phyloP scores from a whole-genome alignment of 2,329 filamentous ascomycete genomes.

The Botrytis fabae region DNA sequence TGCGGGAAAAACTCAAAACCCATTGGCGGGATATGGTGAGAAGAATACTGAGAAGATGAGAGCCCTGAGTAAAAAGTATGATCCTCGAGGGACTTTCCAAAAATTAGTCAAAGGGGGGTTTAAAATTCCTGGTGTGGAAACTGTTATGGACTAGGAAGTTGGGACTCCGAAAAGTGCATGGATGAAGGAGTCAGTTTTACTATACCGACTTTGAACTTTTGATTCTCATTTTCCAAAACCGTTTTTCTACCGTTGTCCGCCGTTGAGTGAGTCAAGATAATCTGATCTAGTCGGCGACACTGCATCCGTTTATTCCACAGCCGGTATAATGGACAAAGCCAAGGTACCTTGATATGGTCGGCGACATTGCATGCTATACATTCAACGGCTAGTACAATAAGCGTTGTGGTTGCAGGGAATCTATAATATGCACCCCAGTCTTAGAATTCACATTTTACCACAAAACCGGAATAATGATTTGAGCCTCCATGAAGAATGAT shows the following conservation, averaged over 20 bases:
- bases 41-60: slow-evolving; percentile 26
- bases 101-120: slow-evolving; percentile 34
- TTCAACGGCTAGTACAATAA: not conserved
- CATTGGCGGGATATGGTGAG: slow-evolving; percentile 24
- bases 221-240: not conserved
- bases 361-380: not conserved
- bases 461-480: not conserved
- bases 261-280: not conserved
- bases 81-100: slow-evolving; percentile 37
- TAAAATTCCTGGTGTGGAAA: slow-evolving; percentile 27
- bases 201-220: not conserved
- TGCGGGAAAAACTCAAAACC: slow-evolving; percentile 20
- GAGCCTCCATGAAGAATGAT: not conserved
- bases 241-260: not conserved
- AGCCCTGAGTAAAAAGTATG: slow-evolving; percentile 34
- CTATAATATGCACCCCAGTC: not conserved
- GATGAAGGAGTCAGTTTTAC: not conserved
- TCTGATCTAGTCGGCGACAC: slow-evolving; percentile 1
- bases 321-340: not conserved
- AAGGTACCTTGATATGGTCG: not conserved
- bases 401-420: slow-evolving; percentile 9
- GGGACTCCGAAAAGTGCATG: not conserved
- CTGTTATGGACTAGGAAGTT: not conserved
- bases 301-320: not conserved
- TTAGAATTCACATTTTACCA: not conserved